These are phyloP conservation scores for Lobulomyces angularis DNA, from an alignment of 192 early-diverging fungal species.

Conservation along the genomic window DNA sequence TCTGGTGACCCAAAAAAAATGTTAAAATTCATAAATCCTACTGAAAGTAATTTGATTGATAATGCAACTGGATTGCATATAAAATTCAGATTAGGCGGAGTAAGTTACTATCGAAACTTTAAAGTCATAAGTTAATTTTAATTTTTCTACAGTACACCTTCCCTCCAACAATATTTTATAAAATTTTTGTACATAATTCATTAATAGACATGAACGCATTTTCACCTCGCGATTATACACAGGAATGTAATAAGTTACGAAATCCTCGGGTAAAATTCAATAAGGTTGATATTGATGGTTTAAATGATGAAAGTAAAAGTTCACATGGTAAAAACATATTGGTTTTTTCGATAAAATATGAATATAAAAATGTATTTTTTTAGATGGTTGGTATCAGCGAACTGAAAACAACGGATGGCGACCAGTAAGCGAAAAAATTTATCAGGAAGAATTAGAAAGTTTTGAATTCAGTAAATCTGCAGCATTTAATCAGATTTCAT, in stretches of 20 bases:
- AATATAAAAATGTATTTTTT: too few species aligned
- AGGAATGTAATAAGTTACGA: conserved; percentile 15
- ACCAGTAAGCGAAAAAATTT: conserved; percentile 38
- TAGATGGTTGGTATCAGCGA: conserved; percentile 40
- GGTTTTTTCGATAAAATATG: too few species aligned
- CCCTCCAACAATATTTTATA: conserved; percentile 49
- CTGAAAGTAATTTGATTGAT: conserved; percentile 42
- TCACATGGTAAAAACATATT: too few species aligned
- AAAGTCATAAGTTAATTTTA: conserved; percentile 2
- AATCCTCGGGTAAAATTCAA: conserved; percentile 28
- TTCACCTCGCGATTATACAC: conserved; percentile 46
- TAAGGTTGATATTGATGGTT: conserved; percentile 9
- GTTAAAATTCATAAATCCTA: conserved; percentile 45
- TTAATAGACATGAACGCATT: conserved; percentile 50
- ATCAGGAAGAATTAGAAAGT: conserved; percentile 9
- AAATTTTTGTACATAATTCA: conserved; percentile 39
- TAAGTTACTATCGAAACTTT: conserved; percentile 11
- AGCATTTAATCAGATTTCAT: conserved; percentile 1
- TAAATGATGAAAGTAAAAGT: too few species aligned
- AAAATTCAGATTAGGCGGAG: conserved; percentile 45
- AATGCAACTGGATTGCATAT: conserved; percentile 31
- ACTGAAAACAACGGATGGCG: conserved; percentile 51
- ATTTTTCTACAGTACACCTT: conserved; percentile 21
- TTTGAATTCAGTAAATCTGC: conserved; percentile 8
- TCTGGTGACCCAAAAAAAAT: conserved; percentile 32